Evolutionary conservation across 148 eudicot genomes (phyloP).

Genomic region (Heliosperma pusillum): DNA sequence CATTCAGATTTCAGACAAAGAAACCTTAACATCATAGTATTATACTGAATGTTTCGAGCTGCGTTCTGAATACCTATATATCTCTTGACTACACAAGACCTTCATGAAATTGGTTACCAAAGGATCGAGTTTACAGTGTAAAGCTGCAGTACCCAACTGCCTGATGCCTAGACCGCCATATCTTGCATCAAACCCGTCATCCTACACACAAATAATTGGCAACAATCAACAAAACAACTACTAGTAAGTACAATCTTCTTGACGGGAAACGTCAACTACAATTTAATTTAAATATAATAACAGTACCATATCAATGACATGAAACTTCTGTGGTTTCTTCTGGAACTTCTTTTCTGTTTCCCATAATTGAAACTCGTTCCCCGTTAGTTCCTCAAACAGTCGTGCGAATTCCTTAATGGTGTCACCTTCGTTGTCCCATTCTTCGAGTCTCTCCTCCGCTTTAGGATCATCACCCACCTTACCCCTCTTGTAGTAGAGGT

Average conservation of each 20-base stretch:
- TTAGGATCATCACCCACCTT: constrained; percentile 53
- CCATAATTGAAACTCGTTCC: constrained; percentile 77
- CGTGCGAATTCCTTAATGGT: constrained; percentile 62
- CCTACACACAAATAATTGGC: constrained; percentile 26
- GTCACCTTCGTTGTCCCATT: constrained; percentile 45
- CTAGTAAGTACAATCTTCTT: background rate
- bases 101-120: constrained; percentile 67
- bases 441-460: constrained; percentile 65
- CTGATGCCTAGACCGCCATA: constrained; percentile 67
- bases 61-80: constrained; percentile 48
- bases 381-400: constrained; percentile 69
- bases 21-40: background rate
- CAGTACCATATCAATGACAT: constrained; percentile 67
- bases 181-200: constrained; percentile 71
- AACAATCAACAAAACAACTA: background rate
- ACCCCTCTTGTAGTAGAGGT: constrained; percentile 72
- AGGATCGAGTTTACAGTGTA: constrained; percentile 62
- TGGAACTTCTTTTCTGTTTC: constrained; percentile 76
- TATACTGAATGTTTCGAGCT: no score
- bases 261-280: background rate
- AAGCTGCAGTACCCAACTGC: constrained; percentile 60
- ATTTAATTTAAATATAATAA: no score
- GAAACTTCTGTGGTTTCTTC: constrained; percentile 57
- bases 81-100: constrained; percentile 68
- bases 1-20: background rate